Percentiles rank a stretch among this genome's conserved stretches.
Evolutionary conservation across 306 rosid species (phyloP).

Genomic region (Alnus glutinosa): DNA sequence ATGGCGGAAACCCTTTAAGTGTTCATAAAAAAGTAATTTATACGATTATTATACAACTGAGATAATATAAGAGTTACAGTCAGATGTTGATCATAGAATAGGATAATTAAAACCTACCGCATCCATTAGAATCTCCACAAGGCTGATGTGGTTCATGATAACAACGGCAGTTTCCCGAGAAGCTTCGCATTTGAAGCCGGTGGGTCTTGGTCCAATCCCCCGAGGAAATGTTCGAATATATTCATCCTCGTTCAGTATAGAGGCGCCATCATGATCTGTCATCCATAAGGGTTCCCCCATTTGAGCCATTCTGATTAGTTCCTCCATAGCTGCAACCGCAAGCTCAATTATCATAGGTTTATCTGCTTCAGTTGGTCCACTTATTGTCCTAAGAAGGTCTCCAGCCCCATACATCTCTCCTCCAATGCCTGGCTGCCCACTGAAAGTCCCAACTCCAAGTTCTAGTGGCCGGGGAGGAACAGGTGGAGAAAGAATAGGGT

Average conservation of each 20-base stretch:
- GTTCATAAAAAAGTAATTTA: too few species aligned
- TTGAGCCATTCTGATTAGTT: slow-evolving; percentile 82
- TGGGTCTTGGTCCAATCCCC: slow-evolving; percentile 72
- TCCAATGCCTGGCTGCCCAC: slow-evolving; percentile 52
- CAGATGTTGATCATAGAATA: background rate
- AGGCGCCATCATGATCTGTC: slow-evolving; percentile 61
- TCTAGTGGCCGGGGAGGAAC: slow-evolving; percentile 72
- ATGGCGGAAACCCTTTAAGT: too few species aligned
- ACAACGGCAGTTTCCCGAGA: slow-evolving; percentile 79
- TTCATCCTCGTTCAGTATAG: slow-evolving; percentile 75
- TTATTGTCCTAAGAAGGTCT: slow-evolving; percentile 70
- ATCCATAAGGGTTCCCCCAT: slow-evolving; percentile 91
- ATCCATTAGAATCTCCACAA: slow-evolving; percentile 96
- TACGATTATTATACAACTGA: too few species aligned
- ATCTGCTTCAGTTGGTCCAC: slow-evolving; percentile 71
- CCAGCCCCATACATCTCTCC: slow-evolving; percentile 64
- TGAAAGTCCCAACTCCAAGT: slow-evolving; percentile 63
- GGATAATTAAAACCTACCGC: slow-evolving; percentile 44
- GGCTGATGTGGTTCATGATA: slow-evolving; percentile 85
- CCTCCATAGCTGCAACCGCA: slow-evolving; percentile 97
- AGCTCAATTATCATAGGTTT: slow-evolving; percentile 91
- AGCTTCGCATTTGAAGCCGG: slow-evolving; percentile 76
- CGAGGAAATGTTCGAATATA: slow-evolving; percentile 77
- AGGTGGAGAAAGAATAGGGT: slow-evolving; percentile 67
- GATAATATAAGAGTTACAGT: too few species aligned